Evolutionary conservation across 2,329 filamentous ascomycete genomes (phyloP).

Genomic region (Colletotrichum spaethianum): DNA sequence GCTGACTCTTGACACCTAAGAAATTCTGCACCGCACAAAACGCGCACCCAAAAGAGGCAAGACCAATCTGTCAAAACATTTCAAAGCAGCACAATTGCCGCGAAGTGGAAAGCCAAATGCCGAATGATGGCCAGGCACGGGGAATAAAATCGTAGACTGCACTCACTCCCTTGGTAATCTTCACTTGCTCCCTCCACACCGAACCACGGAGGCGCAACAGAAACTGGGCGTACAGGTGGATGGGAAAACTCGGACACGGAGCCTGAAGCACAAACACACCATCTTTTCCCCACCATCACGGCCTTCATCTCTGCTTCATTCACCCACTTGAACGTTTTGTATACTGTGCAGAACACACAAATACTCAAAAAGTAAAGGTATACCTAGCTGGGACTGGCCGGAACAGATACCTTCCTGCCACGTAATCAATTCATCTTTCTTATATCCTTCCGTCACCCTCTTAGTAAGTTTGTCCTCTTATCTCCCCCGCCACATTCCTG

Average conservation of each 20-base stretch:
- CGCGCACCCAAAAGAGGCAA: slow-evolving; percentile 38
- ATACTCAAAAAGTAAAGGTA: not conserved
- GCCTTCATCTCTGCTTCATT: not conserved
- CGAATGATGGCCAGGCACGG: not conserved
- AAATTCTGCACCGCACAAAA: slow-evolving; percentile 41
- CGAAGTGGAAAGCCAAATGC: slow-evolving; percentile 24
- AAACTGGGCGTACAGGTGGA: not conserved
- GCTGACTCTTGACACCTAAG: slow-evolving; percentile 14
- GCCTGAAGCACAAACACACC: slow-evolving; percentile 7
- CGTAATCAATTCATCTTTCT: not conserved
- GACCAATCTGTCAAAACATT: slow-evolving; percentile 30
- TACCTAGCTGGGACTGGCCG: not conserved
- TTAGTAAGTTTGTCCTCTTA: not conserved
- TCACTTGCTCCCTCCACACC: not conserved
- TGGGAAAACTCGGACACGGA: slow-evolving; percentile 6
- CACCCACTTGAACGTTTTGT: not conserved
- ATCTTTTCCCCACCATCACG: not conserved
- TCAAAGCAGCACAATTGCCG: slow-evolving; percentile 38
- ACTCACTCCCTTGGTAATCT: not conserved
- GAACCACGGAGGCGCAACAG: too few relatives aligned
- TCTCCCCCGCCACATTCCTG: slow-evolving; percentile 2
- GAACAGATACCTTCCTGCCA: not conserved
- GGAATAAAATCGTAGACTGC: not conserved
- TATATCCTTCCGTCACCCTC: not conserved
- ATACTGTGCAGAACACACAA: not conserved